Evolutionary conservation across 2,329 filamentous ascomycete genomes (phyloP), one percentile per base, ranked within the genome.

Genomic region (Nectriaceae sp.): DNA sequence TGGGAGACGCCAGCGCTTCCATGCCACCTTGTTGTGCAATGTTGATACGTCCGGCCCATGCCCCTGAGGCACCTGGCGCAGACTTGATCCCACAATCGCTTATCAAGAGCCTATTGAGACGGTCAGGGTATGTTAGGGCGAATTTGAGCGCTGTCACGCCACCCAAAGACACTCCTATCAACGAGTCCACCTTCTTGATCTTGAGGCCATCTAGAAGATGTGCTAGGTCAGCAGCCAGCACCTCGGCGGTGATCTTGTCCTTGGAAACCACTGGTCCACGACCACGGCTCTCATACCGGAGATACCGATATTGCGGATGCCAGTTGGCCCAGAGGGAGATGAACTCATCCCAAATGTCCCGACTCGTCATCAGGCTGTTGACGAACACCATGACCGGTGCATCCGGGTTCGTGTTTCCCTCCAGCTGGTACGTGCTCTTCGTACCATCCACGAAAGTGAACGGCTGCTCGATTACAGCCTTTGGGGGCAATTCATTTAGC

Each of bases 11-110:
- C 5, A 96, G 76, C 43, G 80, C 73, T 21, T 78, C 74, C 29
- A 91, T 87, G 4, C 89, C n/a, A n/a, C 80, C 1, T 73, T 65
- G 21, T 80, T 79, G 2, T 1, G 73, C 79, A 46, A 90, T 86
- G 21, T 90, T 85, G 37, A 91, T 88, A 46, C 82, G 83, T 90
- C 90, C 96, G 0, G 89, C 88, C 40, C 83, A 79, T 3, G 85
- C 86, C 72, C 95, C 96, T 29, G 84, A 84, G 1, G 84, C 73
- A 50, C 87, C 89, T 0, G 86, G 84, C 4, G 82, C 77, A 6
- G 82, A 79, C 66, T 91, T 93, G 63, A 90, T n/a, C n/a, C n/a
- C n/a, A n/a, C n/a, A 95, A 68, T 94, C 89, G 67, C 89, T 92
- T 3, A 85, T 79, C 19, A 93, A 74, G 65, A 91, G 88, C 6